phyloP scores from a whole-genome alignment of 2,329 filamentous ascomycete species.

The Fusarium xyrophilum region DNA sequence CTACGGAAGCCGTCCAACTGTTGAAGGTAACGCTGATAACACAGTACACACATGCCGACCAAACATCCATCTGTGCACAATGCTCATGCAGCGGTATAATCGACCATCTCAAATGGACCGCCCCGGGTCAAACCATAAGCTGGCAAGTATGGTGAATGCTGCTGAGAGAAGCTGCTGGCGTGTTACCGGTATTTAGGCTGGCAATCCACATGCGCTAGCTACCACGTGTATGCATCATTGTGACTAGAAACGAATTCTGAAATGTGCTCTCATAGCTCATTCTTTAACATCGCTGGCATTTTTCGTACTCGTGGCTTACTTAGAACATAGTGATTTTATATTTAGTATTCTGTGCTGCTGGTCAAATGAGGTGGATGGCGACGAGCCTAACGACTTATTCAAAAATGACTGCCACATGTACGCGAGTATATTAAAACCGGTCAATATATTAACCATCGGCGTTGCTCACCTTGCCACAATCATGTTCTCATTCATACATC shows the following conservation, averaged over 20 bases:
- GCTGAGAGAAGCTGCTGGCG: neutral
- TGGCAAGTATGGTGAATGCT: neutral
- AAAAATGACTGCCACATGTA: neutral
- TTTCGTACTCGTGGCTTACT: neutral
- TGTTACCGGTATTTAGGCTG: neutral
- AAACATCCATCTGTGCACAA: neutral
- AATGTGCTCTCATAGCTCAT: neutral
- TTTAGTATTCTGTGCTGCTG: neutral
- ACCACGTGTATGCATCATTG: neutral
- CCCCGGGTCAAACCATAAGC: neutral
- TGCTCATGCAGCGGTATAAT: neutral
- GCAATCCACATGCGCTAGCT: neutral
- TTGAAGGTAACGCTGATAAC: accelerated
- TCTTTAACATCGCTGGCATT: neutral
- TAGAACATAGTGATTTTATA: neutral
- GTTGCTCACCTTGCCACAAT: neutral
- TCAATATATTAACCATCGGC: neutral
- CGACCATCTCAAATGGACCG: neutral
- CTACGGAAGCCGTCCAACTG: constrained; percentile 22
- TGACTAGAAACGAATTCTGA: neutral
- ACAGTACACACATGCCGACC: accelerated
- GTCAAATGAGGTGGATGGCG: neutral
- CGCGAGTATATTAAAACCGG: neutral
- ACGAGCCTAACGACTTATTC: neutral
- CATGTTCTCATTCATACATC: constrained; percentile 40